Base-by-base conservation (phyloP, 75 land plant genomes). In the Adiantum capillusveneris region DNA sequence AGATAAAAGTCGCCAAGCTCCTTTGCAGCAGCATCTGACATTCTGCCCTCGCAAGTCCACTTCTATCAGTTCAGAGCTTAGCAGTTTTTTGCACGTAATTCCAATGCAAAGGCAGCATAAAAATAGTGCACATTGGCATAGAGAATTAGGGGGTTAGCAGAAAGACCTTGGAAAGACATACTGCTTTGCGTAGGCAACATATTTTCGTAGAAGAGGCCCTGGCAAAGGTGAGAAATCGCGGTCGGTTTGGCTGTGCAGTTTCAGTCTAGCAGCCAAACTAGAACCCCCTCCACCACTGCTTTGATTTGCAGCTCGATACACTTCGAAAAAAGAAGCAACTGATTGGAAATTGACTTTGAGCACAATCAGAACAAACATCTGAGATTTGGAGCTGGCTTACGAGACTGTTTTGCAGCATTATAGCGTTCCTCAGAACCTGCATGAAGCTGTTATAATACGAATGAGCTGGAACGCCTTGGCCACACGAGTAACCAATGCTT, bases 361-460 rank as follows among this genome's bases (percentile, higher is more conserved):
- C 5, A 46, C 50, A 46, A 46, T 2, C 18, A 6, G 13, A 46
- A n/a, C 14, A 61, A 13, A 12, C 24, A 53, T 53, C 20, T 20
- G 42, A 16, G 31, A 63, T 31, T 29, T 16, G 30, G 25, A 16
- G 20, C 20, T n/a, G 12, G 14, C 68, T 70, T 60, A 76, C 83
- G 51, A 24, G 69, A 69, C 64, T 64, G 76, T 65, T 84, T 93
- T 0, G 66, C 65, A 56, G 81, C 77, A 19, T 82, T 57, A 16
- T 67, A 72, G 43, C 74, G 74, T 18, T 71, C 80, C 56, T 68
- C 79, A 59, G 66, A 73, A 1, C 87, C 81, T 55, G 90, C 56
- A 73, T 86, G 98, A 71, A 93, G 90, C 98, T 93, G 89, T 9
- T 9, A 34, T n/a, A n/a, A n/a, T n/a, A n/a, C n/a, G n/a, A n/a